These are phyloP conservation scores for Aspergillus mulundensis DNA, from an alignment of 495 filamentous ascomycete species.

Conservation along the genomic window DNA sequence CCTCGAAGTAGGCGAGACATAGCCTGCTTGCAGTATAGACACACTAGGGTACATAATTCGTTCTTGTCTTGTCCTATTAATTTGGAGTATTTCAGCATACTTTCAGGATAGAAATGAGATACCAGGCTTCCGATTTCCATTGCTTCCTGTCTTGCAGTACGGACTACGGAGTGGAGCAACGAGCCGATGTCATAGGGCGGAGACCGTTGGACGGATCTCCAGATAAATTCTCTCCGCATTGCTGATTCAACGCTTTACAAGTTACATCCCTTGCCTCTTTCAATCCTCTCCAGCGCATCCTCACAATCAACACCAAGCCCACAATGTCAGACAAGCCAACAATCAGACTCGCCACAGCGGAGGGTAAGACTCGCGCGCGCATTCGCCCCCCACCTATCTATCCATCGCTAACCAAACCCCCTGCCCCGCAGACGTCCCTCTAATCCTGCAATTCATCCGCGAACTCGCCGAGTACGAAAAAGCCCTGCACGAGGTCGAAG, in stretches of 20 bases:
- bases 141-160: background rate
- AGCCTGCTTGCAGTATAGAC: background rate
- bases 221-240: background rate
- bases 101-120: background rate
- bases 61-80: constrained; percentile 7
- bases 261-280: too few species aligned
- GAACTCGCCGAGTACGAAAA: constrained; percentile 88
- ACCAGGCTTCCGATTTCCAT: background rate
- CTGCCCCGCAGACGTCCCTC: constrained; percentile 61
- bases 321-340: constrained; percentile 38
- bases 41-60: constrained; percentile 1
- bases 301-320: background rate
- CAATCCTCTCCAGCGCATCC: background rate
- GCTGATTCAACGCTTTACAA: background rate
- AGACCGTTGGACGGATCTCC: too few species aligned
- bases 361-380: constrained; percentile 25
- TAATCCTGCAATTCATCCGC: constrained; percentile 77
- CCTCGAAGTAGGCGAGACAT: constrained; percentile 35
- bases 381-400: background rate
- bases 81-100: background rate
- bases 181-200: constrained; percentile 4
- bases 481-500: constrained; percentile 64
- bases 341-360: constrained; percentile 46
- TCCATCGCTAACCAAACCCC: background rate
- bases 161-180: constrained; percentile 1